Base-by-base conservation (phyloP, 768 basidiomycete genomes). In the Austroboletus eburneus region DNA sequence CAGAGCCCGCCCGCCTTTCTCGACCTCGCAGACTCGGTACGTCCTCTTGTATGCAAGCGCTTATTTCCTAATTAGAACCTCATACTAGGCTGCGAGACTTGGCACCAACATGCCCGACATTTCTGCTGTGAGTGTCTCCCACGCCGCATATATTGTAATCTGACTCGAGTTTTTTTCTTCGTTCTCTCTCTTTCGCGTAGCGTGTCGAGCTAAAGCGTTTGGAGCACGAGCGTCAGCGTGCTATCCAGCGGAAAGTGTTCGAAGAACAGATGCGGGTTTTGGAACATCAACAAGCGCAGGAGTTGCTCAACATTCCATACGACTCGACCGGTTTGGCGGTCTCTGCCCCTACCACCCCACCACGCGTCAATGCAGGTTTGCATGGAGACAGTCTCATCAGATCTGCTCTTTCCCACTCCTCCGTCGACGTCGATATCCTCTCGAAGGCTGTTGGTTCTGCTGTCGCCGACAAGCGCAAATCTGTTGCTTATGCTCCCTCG, bases 191-290 rank as follows among this genome's bases (percentile, higher is more conserved):
- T 33, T 33, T 17, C 8, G 17, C 25, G 46, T 37, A 90, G 87
- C 87, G 89, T 58, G 85, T 92, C 51, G 91, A 94, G 64, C 75
- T 91, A 61, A 96, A 93, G 66, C 87, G 92, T 56, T 70, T 88
- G 54, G 69, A 67, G 48, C 91, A 97, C 62, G 92, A 96, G 68
- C 83, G 89, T 42, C 90, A 93, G 69, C 90, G 93, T 51, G 72
- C 72, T 32, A 65, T 89, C 35, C 93, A 95, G 65, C 85, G 92
- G 63, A 87, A 83, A 68, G 69, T 90, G 59, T 98, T 97, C 67
- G 94, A 98, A 69, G 91, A 95, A 58, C 92, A 96, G 70, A 96
- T 96, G 94, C 85, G 87, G 45, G 83, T 77, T 44, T 78, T 98
- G 54, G 93, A 97, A 70, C 85, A 87, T 54, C 85, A 91, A 66